Evolutionary conservation across 1,284 basidiomycete genomes (phyloP).

Genomic region (Apiotrichum sp.): DNA sequence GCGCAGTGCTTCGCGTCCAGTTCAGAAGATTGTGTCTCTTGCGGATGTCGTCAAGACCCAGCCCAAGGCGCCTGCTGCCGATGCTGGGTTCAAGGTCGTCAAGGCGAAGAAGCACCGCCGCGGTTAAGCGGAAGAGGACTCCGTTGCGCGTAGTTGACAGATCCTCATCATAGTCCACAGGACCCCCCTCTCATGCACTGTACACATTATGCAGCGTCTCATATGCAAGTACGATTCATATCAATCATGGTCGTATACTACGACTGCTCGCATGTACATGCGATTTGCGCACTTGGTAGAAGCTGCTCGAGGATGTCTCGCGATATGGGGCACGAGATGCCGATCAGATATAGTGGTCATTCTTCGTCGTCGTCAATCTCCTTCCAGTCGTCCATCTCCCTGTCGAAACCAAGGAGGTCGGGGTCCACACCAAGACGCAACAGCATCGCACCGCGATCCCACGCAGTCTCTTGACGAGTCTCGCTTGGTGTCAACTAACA

Average conservation of each 20-base stretch:
- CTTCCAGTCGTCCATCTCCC: constrained; percentile 36
- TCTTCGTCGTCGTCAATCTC: constrained; percentile 7
- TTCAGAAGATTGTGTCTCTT: constrained; percentile 21
- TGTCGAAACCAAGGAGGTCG: constrained; percentile 37
- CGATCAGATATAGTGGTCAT: too few relatives aligned
- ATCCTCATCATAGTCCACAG: too few relatives aligned
- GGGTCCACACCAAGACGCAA: constrained; percentile 36
- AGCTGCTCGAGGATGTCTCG: too few relatives aligned
- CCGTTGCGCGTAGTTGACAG: too few relatives aligned
- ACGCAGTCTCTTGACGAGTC: constrained; percentile 6
- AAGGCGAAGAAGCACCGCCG: constrained; percentile 77
- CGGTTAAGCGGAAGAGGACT: not conserved
- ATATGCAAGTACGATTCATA: too few relatives aligned
- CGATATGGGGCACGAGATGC: too few relatives aligned
- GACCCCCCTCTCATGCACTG: too few relatives aligned
- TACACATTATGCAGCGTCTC: too few relatives aligned
- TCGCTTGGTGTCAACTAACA: too few relatives aligned
- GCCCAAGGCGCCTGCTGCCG: constrained; percentile 65
- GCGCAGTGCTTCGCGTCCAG: constrained; percentile 9
- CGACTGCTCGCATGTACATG: too few relatives aligned
- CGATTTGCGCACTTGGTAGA: too few relatives aligned
- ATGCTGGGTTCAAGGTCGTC: constrained; percentile 84
- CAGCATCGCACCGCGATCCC: constrained; percentile 40
- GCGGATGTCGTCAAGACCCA: constrained; percentile 71
- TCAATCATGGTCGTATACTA: too few relatives aligned